phyloP scores from a whole-genome alignment of 2,329 filamentous ascomycete genomes.

The Reticulascus tulasneorum region DNA sequence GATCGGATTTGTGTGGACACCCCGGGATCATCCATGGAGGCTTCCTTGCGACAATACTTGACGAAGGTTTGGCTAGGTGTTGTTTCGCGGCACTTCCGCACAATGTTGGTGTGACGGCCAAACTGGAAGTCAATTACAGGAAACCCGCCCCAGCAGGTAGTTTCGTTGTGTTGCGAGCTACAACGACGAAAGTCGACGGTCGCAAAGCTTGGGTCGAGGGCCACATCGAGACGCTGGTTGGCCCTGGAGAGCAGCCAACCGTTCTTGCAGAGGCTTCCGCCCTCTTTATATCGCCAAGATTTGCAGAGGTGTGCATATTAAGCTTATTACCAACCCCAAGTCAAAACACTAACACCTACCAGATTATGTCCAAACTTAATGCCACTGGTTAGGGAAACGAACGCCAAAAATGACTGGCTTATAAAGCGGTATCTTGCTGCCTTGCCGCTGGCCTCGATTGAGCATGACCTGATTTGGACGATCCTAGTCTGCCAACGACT shows the following conservation, averaged over 20 bases:
- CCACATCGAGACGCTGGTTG: slow-evolving; percentile 71
- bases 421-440: too few species aligned
- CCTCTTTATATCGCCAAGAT: slow-evolving; percentile 83
- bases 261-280: slow-evolving; percentile 79
- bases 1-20: slow-evolving; percentile 79
- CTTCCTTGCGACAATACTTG: slow-evolving; percentile 83
- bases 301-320: slow-evolving; percentile 70
- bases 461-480: too few species aligned
- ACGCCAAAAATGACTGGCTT: too few species aligned
- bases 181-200: slow-evolving; percentile 82
- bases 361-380: slow-evolving; percentile 26
- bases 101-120: slow-evolving; percentile 82
- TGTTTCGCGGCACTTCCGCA: slow-evolving; percentile 87
- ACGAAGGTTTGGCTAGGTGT: slow-evolving; percentile 83
- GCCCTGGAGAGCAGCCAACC: slow-evolving; percentile 55
- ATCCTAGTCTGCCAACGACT: too few species aligned
- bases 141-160: slow-evolving; percentile 71
- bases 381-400: slow-evolving; percentile 2
- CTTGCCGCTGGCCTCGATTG: too few species aligned
- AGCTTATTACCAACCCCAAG: background rate
- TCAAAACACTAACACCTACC: slow-evolving; percentile 1
- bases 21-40: slow-evolving; percentile 89
- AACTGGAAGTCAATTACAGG: slow-evolving; percentile 77
- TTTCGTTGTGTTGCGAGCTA: slow-evolving; percentile 74
- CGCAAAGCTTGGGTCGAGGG: slow-evolving; percentile 94